A percentile compares a stretch with the other conserved stretches of the same genome.
These are phyloP conservation scores for Ulota crispa DNA, from an alignment of 225 moss, liverwort and hornwort genomes.

Conservation along the genomic window DNA sequence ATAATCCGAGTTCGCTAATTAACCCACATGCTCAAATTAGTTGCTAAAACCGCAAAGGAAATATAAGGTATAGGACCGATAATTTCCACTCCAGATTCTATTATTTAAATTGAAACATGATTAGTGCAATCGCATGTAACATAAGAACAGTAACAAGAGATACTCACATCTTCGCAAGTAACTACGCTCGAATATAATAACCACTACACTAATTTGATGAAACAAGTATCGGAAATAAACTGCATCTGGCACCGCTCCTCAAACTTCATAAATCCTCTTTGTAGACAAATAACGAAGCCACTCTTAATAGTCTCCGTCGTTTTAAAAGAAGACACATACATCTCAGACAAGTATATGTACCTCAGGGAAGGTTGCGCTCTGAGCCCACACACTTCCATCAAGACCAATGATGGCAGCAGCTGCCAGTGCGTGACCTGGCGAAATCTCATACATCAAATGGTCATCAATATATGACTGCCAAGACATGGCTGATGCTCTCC, in stretches of 20 bases:
- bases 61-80: not conserved
- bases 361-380: slow-evolving; percentile 48
- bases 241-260: not conserved
- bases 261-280: not conserved
- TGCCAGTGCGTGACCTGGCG: slow-evolving; percentile 28
- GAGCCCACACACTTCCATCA: slow-evolving; percentile 76
- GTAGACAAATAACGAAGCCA: not conserved
- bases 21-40: not conserved
- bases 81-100: not conserved
- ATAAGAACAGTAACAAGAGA: not conserved
- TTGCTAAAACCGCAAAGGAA: not conserved
- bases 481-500: slow-evolving; percentile 56
- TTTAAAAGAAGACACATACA: not conserved
- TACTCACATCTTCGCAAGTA: not conserved
- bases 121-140: not conserved
- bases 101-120: not conserved
- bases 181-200: not conserved
- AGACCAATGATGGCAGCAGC: slow-evolving; percentile 73
- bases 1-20: not conserved
- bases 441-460: slow-evolving; percentile 62
- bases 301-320: not conserved
- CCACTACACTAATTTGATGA: not conserved
- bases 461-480: slow-evolving; percentile 81
- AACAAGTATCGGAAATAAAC: not conserved
- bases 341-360: slow-evolving; percentile 25